Conservation (phyloP, 306 rosid genomes). For the Hippophae rhamnoides region DNA sequence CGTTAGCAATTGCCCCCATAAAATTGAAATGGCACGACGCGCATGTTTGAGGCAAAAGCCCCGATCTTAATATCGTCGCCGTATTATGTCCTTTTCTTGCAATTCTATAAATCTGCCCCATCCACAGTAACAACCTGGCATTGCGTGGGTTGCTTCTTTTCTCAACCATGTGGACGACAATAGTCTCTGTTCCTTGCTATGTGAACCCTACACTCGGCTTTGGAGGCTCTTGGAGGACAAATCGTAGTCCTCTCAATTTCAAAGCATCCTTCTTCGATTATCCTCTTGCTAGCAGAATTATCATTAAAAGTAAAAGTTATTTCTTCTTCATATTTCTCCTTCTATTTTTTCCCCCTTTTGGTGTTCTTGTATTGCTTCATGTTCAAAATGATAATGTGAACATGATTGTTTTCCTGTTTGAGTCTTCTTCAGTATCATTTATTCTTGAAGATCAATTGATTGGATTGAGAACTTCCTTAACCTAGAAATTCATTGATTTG, state of each 20-base stretch:
- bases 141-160: not conserved
- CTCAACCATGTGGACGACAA: not conserved
- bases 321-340: not conserved
- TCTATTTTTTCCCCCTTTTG: not conserved
- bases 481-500: too few relatives aligned
- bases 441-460: too few relatives aligned
- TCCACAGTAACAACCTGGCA: too few relatives aligned
- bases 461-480: too few relatives aligned
- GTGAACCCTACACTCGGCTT: not conserved
- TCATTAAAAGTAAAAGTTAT: slow-evolving; percentile 43
- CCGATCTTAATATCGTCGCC: too few relatives aligned
- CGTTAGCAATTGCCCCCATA: too few relatives aligned
- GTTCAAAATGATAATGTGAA: not conserved
- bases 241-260: slow-evolving; percentile 24
- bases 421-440: not conserved
- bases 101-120: too few relatives aligned
- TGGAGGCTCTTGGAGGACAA: not conserved
- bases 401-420: not conserved
- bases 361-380: not conserved
- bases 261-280: slow-evolving; percentile 48
- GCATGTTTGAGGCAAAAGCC: too few relatives aligned
- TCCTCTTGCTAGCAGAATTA: slow-evolving; percentile 73
- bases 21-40: too few relatives aligned
- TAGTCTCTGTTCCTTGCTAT: not conserved
- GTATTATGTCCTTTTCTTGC: too few relatives aligned